phyloP scores from a whole-genome alignment of 257 asterid species.

The Eustoma russellianum region DNA sequence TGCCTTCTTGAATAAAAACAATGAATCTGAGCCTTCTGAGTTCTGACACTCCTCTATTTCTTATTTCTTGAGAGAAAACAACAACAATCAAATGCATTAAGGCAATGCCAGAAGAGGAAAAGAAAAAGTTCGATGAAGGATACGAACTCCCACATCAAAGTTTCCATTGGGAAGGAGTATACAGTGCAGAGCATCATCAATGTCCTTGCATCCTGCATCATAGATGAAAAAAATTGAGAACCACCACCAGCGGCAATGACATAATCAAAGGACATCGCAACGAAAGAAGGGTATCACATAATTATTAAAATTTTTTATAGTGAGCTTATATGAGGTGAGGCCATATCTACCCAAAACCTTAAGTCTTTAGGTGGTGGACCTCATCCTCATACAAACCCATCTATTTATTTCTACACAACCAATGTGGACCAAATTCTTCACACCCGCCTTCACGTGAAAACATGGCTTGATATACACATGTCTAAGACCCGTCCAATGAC shows the following conservation, averaged over 20 bases:
- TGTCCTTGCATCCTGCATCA: slow-evolving; percentile 87
- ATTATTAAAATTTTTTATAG: neutral
- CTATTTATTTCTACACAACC: no score
- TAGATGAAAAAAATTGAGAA: slow-evolving; percentile 5
- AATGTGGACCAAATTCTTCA: no score
- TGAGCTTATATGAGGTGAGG: no score
- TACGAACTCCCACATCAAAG: slow-evolving; percentile 99
- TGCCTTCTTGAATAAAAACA: no score
- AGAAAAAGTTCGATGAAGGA: slow-evolving; percentile 37
- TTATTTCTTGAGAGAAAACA: neutral
- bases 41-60: no score
- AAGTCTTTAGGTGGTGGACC: no score
- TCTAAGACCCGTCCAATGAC: no score
- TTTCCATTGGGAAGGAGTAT: slow-evolving; percentile 78
- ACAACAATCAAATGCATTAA: neutral
- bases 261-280: slow-evolving; percentile 3
- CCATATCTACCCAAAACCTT: no score
- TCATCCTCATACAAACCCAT: no score
- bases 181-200: slow-evolving; percentile 98
- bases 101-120: neutral
- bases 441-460: no score
- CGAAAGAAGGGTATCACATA: neutral
- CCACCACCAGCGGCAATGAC: slow-evolving; percentile 3
- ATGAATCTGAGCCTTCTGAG: no score
- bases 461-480: no score